Percentiles rank a stretch among this genome's conserved stretches.
phyloP scores from a whole-genome alignment of 2,329 filamentous ascomycete species.

The Diplodia mutila region DNA sequence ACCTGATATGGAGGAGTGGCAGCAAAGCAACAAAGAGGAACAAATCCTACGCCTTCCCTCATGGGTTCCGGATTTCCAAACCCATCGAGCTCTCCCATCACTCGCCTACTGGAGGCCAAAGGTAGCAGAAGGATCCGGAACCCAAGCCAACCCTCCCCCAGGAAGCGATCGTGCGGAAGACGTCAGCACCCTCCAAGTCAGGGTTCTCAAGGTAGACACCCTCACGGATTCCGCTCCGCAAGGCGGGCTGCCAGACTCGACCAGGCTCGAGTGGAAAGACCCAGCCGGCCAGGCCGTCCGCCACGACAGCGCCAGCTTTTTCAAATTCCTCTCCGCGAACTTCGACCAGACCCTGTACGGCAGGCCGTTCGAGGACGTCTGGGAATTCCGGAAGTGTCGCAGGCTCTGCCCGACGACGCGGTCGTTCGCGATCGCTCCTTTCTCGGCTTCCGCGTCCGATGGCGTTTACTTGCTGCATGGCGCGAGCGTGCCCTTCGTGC shows the following conservation, averaged over 20 bases:
- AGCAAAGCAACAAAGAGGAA: background rate
- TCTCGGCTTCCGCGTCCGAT: background rate
- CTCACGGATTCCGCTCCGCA: background rate
- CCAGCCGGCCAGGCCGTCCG: background rate
- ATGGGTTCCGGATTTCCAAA: background rate
- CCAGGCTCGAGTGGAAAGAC: background rate
- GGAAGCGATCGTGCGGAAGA: background rate
- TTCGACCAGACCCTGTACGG: background rate
- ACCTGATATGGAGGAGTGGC: background rate
- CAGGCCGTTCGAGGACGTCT: background rate
- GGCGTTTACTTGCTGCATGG: background rate
- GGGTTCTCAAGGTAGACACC: background rate
- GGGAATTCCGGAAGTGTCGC: background rate
- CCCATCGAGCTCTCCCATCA: background rate
- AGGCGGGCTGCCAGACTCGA: background rate
- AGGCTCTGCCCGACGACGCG: background rate
- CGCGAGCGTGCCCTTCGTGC: background rate
- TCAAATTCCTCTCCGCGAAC: background rate
- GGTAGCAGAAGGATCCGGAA: too few species aligned
- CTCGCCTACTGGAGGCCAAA: background rate
- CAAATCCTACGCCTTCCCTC: background rate
- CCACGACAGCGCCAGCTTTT: background rate
- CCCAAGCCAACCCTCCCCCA: background rate
- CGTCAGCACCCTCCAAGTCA: background rate
- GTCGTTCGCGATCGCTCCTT: background rate